phyloP scores from a whole-genome alignment of 1,139 yeast species.

The Debaryomyces nepalensis region DNA sequence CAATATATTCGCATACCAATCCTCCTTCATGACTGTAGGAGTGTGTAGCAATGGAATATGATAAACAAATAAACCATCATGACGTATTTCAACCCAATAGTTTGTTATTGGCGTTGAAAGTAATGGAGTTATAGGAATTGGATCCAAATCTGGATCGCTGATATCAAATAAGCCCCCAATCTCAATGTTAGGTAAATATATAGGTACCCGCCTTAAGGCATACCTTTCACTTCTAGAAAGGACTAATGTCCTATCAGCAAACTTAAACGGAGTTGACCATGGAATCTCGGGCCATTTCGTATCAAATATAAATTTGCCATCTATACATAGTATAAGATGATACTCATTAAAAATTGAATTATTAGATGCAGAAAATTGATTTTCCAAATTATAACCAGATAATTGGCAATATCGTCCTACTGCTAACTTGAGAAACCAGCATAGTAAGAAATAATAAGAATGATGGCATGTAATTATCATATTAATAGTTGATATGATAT shows the following conservation, averaged over 20 bases:
- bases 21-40: slow-evolving; percentile 25
- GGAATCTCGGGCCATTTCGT: slow-evolving; percentile 29
- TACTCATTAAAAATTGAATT: slow-evolving; percentile 21
- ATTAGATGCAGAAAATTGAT: slow-evolving; percentile 25
- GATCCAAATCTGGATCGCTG: slow-evolving; percentile 1
- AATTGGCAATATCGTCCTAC: slow-evolving; percentile 6
- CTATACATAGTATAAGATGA: slow-evolving; percentile 36
- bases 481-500: background rate
- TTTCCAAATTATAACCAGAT: slow-evolving; percentile 39
- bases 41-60: slow-evolving; percentile 41
- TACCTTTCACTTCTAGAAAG: slow-evolving; percentile 32
- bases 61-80: slow-evolving; percentile 22
- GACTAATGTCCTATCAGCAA: slow-evolving; percentile 17
- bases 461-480: slow-evolving; percentile 2
- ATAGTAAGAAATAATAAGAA: slow-evolving; percentile 4
- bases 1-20: slow-evolving; percentile 28
- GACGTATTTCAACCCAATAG: slow-evolving; percentile 36
- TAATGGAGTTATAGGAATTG: slow-evolving; percentile 26
- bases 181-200: slow-evolving; percentile 31
- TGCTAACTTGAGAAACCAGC: slow-evolving; percentile 1
- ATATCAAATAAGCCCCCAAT: slow-evolving; percentile 31
- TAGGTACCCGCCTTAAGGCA: slow-evolving; percentile 28
- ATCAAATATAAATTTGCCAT: slow-evolving; percentile 35
- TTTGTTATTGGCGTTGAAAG: slow-evolving; percentile 31
- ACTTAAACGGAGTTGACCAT: slow-evolving; percentile 27